phyloP scores from a whole-genome alignment of 2,329 filamentous ascomycete species.

The Geoglossum cookeanum region DNA sequence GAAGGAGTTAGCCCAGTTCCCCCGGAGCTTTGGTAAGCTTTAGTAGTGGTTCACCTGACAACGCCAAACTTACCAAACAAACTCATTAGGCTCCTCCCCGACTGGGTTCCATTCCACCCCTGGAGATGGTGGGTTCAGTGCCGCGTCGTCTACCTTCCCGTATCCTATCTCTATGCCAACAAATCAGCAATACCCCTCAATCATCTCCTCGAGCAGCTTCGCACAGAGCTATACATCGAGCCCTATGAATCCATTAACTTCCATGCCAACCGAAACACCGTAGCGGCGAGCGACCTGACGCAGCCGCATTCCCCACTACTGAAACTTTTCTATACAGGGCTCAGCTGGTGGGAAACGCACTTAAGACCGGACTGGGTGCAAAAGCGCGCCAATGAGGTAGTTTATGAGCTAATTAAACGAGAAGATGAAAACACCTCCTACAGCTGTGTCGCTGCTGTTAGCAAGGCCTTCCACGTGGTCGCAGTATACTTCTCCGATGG shows the following conservation, averaged over 20 bases:
- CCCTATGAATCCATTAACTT: not conserved
- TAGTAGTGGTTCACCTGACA: not conserved
- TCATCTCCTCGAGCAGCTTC: not conserved
- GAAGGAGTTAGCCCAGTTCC: not conserved
- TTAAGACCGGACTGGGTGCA: not conserved
- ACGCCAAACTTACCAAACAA: not conserved
- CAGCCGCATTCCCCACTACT: not conserved
- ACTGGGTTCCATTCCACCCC: not conserved
- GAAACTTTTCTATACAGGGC: not conserved
- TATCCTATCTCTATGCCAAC: conserved; percentile 2
- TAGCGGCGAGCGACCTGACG: not conserved
- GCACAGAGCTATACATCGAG: not conserved
- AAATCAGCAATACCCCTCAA: not conserved
- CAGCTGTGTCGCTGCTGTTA: not conserved
- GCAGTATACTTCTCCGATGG: not conserved
- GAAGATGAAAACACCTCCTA: conserved; percentile 1
- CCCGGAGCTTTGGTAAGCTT: not conserved
- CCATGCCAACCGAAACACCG: not conserved
- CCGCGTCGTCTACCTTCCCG: conserved; percentile 1
- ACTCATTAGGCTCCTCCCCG: not conserved
- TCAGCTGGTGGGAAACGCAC: not conserved
- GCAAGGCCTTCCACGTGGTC: not conserved
- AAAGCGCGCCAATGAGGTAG: not conserved
- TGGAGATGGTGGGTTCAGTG: conserved; percentile 1
- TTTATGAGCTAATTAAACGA: not conserved